Evolutionary conservation across 768 basidiomycete species (phyloP).

Genomic region (Agrocybe praecox): DNA sequence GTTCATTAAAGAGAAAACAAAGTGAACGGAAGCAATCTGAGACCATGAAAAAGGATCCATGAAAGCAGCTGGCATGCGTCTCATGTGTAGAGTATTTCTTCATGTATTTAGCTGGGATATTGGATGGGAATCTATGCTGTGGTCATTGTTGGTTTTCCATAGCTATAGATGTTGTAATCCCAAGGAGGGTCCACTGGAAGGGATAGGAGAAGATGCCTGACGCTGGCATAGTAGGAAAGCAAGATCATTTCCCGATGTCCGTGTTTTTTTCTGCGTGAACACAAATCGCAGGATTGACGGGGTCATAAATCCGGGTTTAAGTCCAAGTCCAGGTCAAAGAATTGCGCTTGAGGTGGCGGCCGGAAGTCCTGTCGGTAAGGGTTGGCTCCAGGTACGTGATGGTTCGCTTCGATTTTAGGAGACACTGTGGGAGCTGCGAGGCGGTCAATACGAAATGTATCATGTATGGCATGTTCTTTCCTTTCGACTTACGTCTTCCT

Average conservation of each 20-base stretch:
- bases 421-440: constrained; percentile 61
- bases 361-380: constrained; percentile 74
- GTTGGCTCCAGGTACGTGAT: constrained; percentile 58
- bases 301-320: constrained; percentile 77
- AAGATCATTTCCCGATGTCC: no score
- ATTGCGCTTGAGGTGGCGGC: constrained; percentile 56
- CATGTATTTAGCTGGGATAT: neutral
- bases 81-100: neutral
- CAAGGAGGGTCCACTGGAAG: no score
- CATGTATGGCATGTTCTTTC: no score
- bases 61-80: neutral
- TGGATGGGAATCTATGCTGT: neutral
- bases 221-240: no score
- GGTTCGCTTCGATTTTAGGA: constrained; percentile 49
- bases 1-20: constrained; percentile 31
- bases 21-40: constrained; percentile 22
- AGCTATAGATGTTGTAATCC: no score
- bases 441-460: neutral
- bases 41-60: neutral
- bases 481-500: constrained; percentile 61
- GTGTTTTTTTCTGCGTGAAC: no score
- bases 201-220: no score
- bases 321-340: constrained; percentile 83
- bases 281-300: neutral
- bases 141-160: neutral